Base-by-base conservation (phyloP, 1,284 basidiomycete genomes). In the Wallemia mellicola region DNA sequence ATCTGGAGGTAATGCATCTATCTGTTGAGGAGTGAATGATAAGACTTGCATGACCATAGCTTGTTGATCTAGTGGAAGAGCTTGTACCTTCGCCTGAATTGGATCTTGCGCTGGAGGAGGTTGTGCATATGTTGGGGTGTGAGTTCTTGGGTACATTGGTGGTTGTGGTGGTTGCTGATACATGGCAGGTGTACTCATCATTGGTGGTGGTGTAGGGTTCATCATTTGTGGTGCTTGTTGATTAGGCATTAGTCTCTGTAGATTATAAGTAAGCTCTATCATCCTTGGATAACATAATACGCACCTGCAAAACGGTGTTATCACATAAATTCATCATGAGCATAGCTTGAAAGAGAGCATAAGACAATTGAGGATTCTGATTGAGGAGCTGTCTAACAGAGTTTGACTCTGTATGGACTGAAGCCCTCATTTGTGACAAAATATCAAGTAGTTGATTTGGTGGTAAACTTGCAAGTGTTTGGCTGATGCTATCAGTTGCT, bases 351-450 rank as follows among this genome's bases (percentile, higher is more conserved):
- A 98, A 96, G 22, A 98, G 76, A 0, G 92, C 92, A 68, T 96
- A 98, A 1, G 88, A 82, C 19, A 95, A 76, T 71, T 98, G 92
- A 17, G 94, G 92, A 66, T 95, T 83, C 7, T 79, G 74, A 9
- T 79, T 73, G 28, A 99, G 77, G 30, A 98, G 72, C 2, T 77
- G 73, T 57, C 81, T 76, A 28, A 92, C 91, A 71, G 91, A 83
- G 54, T 95, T 89, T 1, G 91, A 88, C 63, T 88, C 83, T 0
- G 81, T 85, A 26, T 86, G n/a, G n/a, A 60, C 27, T 54, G 38
- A 60, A 28, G 89, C 89, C 80, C 96, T 96, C 84, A 95, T 94
- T 70, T 95, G 87, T 27, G 83, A 83, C 65, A 98, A 74, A n/a
- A 96, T 85, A 71, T 98, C 92, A 69, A 92, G 80, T 63, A 95